phyloP scores from a whole-genome alignment of 1,284 basidiomycete genomes.

The Ustilago sp. region DNA sequence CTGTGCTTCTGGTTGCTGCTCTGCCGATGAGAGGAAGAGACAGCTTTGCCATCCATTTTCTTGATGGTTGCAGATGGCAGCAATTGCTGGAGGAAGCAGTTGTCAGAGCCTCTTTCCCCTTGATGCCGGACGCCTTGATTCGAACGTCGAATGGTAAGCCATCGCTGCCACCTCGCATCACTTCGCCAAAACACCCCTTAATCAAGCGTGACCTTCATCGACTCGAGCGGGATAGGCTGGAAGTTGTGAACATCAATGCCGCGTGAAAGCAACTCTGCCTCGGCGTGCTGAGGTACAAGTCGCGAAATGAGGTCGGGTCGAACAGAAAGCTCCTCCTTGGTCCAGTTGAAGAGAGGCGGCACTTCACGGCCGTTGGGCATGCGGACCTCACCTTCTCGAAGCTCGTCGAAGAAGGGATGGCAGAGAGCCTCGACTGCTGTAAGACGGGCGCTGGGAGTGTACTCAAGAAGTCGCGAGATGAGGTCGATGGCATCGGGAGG shows the following conservation, averaged over 20 bases:
- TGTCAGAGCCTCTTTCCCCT: not conserved
- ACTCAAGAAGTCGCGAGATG: constrained; percentile 93
- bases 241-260: constrained; percentile 91
- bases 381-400: constrained; percentile 81
- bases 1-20: not conserved
- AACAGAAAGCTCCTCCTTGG: constrained; percentile 94
- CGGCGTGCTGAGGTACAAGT: constrained; percentile 89
- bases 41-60: constrained; percentile 9
- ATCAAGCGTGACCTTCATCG: constrained; percentile 68
- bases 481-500: constrained; percentile 95
- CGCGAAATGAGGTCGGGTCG: constrained; percentile 91
- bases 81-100: not conserved
- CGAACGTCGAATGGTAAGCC: not conserved
- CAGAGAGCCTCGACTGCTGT: constrained; percentile 85
- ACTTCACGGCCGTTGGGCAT: constrained; percentile 98
- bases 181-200: constrained; percentile 22
- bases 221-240: constrained; percentile 70
- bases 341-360: constrained; percentile 94
- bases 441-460: constrained; percentile 91
- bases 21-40: not conserved
- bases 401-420: constrained; percentile 97
- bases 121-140: too few relatives aligned
- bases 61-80: not conserved
- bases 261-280: constrained; percentile 85
- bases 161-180: not conserved